Evolutionary conservation across 1,139 yeast genomes (phyloP), one percentile per base, ranked within the genome.

Genomic region (Zygoascus sp.): DNA sequence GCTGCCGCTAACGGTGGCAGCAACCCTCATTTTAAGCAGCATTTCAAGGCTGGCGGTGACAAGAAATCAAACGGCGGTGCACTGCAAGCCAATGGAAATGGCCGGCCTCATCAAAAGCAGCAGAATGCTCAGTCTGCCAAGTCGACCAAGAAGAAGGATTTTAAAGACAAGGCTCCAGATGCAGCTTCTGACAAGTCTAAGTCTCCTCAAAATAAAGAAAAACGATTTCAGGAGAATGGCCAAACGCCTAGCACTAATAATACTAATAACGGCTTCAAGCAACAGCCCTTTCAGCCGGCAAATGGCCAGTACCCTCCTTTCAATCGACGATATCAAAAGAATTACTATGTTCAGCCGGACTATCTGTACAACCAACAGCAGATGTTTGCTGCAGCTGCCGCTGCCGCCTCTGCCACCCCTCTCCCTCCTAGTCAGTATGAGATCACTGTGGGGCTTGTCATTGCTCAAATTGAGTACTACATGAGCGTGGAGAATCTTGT

Each of bases 401-500:
- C 53, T n/a, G 47, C 47, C 2, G 46, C 50, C 15, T 34, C 48
- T n/a, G 35, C 35, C 22, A 45, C 51, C n/a, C 47, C 46, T 20
- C 44, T 53, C 17, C 47, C 53, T 44, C 53, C 58, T 32, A 47
- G 49, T 20, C 58, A 53, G 28, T 58, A 54, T 45, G 66, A 63
- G 32, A 53, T 58, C 41, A 53, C 66, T 11, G 50, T 67, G 44
- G 56, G 59, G 35, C 50, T 63, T 41, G 59, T 68, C 32, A 60
- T 62, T 37, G 60, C 58, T 57, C 97, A 89, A 72, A 72, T 89
- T 50, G 92, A 87, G 63, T 92, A 90, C 71, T 92, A 92, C 67
- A 84, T 92, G 67, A 83, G 94, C 22, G 75, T 83, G 48, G 96
- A 89, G 59, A 92, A 92, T 68, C 75, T 92, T 66, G 75, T 86